Percentiles rank a stretch among this genome's conserved stretches.
Evolutionary conservation across 805 yeast genomes (phyloP).

Genomic region (Saccharomycopsis selenospora): DNA sequence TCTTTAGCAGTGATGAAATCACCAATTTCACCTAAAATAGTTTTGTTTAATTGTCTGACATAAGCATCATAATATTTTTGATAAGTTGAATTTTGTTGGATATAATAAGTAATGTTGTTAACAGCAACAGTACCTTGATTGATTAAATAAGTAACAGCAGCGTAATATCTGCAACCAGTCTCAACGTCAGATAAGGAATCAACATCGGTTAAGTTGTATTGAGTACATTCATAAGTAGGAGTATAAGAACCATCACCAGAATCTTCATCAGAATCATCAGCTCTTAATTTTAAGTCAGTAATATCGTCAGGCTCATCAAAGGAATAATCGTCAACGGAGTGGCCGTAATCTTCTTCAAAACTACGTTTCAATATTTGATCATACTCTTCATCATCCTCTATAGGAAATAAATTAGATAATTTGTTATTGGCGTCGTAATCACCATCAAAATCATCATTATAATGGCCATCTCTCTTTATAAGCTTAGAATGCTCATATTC

Average conservation of each 20-base stretch:
- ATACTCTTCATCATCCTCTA: background rate
- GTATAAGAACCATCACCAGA: background rate
- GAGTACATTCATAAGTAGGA: background rate
- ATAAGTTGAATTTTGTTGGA: conserved; percentile 9
- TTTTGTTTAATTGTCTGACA: conserved; percentile 8
- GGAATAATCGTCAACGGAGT: background rate
- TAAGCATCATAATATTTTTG: conserved; percentile 12
- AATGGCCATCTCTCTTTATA: too few species aligned
- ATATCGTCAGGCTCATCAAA: background rate
- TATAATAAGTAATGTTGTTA: conserved; percentile 11
- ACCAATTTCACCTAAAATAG: conserved; percentile 10
- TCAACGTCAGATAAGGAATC: background rate
- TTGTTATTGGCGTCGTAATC: background rate
- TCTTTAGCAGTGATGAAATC: conserved; percentile 7
- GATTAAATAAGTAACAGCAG: conserved; percentile 10
- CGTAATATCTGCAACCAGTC: conserved; percentile 16
- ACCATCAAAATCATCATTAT: background rate
- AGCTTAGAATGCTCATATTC: too few species aligned
- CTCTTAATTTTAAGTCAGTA: background rate
- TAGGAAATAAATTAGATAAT: background rate
- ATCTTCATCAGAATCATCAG: background rate
- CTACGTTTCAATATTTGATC: background rate
- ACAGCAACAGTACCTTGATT: conserved; percentile 12
- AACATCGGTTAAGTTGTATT: background rate
- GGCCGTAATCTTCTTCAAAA: conserved; percentile 1